These are phyloP conservation scores for Vachellia collinsii DNA, from an alignment of 306 rosid genomes.

Conservation along the genomic window DNA sequence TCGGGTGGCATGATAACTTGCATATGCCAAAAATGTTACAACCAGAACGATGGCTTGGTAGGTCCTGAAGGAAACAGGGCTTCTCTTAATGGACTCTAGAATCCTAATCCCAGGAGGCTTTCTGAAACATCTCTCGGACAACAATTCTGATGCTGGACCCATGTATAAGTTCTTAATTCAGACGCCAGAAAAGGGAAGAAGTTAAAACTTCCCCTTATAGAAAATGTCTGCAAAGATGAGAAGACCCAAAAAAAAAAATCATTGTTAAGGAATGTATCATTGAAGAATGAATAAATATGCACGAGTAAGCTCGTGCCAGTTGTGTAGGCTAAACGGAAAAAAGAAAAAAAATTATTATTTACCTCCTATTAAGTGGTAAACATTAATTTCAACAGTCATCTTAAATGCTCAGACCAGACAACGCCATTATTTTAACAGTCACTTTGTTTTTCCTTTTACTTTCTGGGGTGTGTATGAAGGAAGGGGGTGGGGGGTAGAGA, in stretches of 20 bases:
- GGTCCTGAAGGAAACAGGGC: constrained; percentile 77
- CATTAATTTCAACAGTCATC: neutral
- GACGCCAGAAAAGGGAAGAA: constrained; percentile 35
- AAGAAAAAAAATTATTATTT: constrained; percentile 11
- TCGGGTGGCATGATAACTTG: constrained; percentile 90
- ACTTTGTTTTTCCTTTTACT: too few species aligned
- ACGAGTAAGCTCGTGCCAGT: neutral
- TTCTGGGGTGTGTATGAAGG: neutral
- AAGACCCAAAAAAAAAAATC: neutral
- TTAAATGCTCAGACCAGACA: neutral
- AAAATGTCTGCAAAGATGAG: constrained; percentile 42
- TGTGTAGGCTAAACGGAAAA: neutral
- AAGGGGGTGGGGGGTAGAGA: too few species aligned
- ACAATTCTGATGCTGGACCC: constrained; percentile 59
- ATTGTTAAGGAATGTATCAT: neutral
- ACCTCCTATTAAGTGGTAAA: neutral
- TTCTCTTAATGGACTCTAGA: constrained; percentile 57
- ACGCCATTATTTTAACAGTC: neutral
- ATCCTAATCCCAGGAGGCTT: constrained; percentile 67
- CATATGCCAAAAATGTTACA: constrained; percentile 83
- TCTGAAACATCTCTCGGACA: constrained; percentile 36
- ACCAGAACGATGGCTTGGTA: constrained; percentile 81
- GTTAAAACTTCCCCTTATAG: constrained; percentile 34
- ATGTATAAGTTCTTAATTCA: constrained; percentile 39
- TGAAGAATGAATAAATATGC: constrained; percentile 7